Percentiles rank a stretch among this genome's conserved stretches.
Conservation (phyloP, 805 yeast genomes). For the Wickerhamiella azymoides region DNA sequence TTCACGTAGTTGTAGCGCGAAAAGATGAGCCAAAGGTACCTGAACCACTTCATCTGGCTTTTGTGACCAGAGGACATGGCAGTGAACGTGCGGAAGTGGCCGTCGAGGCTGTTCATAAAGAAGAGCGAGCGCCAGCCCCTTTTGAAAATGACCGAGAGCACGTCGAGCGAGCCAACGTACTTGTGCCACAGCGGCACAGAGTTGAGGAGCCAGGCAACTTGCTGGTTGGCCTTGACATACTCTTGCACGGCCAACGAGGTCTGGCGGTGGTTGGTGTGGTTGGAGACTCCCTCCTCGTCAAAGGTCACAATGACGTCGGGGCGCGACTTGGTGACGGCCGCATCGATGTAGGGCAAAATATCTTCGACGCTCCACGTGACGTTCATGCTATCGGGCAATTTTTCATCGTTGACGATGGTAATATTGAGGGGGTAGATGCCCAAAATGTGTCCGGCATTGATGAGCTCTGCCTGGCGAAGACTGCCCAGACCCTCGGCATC, state of each 20-base stretch:
- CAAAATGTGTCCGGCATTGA: slow-evolving; percentile 37
- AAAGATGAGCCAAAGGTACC: slow-evolving; percentile 72
- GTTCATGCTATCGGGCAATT: slow-evolving; percentile 57
- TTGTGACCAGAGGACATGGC: slow-evolving; percentile 75
- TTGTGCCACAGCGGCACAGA: slow-evolving; percentile 27
- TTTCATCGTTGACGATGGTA: slow-evolving; percentile 33
- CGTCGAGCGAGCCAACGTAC: slow-evolving; percentile 26
- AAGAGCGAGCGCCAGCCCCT: slow-evolving; percentile 12
- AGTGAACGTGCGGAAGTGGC: slow-evolving; percentile 26
- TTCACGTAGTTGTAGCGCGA: slow-evolving; percentile 70
- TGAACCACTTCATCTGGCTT: slow-evolving; percentile 90
- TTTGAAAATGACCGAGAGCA: slow-evolving; percentile 14
- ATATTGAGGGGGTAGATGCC: slow-evolving; percentile 34
- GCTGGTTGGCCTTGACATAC: slow-evolving; percentile 4
- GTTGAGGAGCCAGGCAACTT: slow-evolving; percentile 19
- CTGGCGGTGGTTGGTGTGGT: slow-evolving; percentile 68
- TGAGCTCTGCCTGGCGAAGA: slow-evolving; percentile 46
- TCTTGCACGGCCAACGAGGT: slow-evolving; percentile 17
- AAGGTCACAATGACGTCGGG: slow-evolving; percentile 50
- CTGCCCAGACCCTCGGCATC: slow-evolving; percentile 61
- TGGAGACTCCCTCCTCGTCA: slow-evolving; percentile 70
- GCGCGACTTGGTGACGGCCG: slow-evolving; percentile 19
- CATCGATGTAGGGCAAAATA: slow-evolving; percentile 22
- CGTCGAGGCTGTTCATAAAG: slow-evolving; percentile 15
- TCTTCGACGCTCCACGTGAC: slow-evolving; percentile 36